Base-by-base conservation (phyloP, 129 eudicot genomes). In the Apium graveolens region DNA sequence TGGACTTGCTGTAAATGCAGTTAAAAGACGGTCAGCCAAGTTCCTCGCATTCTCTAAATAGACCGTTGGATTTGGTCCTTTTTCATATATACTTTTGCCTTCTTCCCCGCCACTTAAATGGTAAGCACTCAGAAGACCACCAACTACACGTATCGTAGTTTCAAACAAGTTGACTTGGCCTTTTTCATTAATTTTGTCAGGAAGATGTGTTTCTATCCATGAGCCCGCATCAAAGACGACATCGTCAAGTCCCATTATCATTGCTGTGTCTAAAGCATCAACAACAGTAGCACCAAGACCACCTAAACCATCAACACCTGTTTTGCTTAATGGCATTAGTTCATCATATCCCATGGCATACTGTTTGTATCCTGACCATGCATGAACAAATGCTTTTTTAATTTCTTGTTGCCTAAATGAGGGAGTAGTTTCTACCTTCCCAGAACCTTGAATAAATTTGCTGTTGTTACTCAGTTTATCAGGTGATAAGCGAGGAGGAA, bases 41-140 rank as follows among this genome's bases (percentile, higher is more conserved):
- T 82, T 81, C 85, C 83, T 92, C 48, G 98, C 98, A 87, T 80
- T 90, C 60, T 95, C 96, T 65, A 95, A 82, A 78, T 95, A 95
- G 46, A 92, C 89, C 41, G 45, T 70, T 42, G 98, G 96, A 43
- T 86, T 86, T 17, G 98, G 97, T 34, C 94, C 97, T 74, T 81
- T 83, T 39, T 63, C 74, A 34, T 80, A 79, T 72, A 82, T 73
- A 81, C 78, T 80, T 35, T 83, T 78, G 74, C 88, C 85, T 81
- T 80, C 66, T 74, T 82, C 88, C 63, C 86, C 91, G 53, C 87
- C 88, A 83, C 98, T 90, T 78, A 95, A 82, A 87, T 95, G 98
- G 85, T 91, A 91, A 84, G 98, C 98, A 88, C 98, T 95, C 76
- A 95, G 83, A 80, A 95, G 97, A 24, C 98, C 98, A 77, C 98